Percentiles rank a stretch among this genome's conserved stretches.
Evolutionary conservation across 2,329 filamentous ascomycete genomes (phyloP).

Genomic region (Colletotrichum tropicicola): DNA sequence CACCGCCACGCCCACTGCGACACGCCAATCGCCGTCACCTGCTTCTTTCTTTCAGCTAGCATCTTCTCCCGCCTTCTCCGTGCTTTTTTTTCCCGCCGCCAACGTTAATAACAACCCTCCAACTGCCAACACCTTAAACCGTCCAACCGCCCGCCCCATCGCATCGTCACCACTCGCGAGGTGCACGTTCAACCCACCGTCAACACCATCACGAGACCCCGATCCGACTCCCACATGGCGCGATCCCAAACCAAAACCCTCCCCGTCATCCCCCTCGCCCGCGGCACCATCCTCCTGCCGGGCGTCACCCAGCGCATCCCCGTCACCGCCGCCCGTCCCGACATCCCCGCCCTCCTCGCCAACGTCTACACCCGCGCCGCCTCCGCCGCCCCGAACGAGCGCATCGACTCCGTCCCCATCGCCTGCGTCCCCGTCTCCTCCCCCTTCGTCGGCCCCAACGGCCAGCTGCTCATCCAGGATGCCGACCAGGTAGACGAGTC

Average conservation of each 20-base stretch:
- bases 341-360: slow-evolving; percentile 88
- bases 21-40: not conserved
- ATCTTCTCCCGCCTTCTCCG: not conserved
- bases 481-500: slow-evolving; percentile 59
- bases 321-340: slow-evolving; percentile 80
- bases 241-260: slow-evolving; percentile 54
- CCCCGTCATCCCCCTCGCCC: slow-evolving; percentile 84
- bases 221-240: slow-evolving; percentile 35
- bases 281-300: slow-evolving; percentile 84
- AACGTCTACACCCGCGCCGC: slow-evolving; percentile 82
- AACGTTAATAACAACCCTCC: not conserved
- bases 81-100: not conserved
- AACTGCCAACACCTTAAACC: no score
- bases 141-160: no score
- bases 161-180: slow-evolving; percentile 11
- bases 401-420: slow-evolving; percentile 76
- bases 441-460: slow-evolving; percentile 76
- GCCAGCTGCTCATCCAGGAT: slow-evolving; percentile 78
- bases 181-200: slow-evolving; percentile 5
- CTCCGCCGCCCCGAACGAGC: slow-evolving; percentile 70
- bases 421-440: slow-evolving; percentile 89
- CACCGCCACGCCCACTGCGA: slow-evolving; percentile 1
- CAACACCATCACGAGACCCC: slow-evolving; percentile 1
- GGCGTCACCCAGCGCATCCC: slow-evolving; percentile 87
- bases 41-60: not conserved